Percentiles rank a stretch among this genome's conserved stretches.
phyloP scores from a whole-genome alignment of 2,329 filamentous ascomycete species.

The Fusarium tricinctum region DNA sequence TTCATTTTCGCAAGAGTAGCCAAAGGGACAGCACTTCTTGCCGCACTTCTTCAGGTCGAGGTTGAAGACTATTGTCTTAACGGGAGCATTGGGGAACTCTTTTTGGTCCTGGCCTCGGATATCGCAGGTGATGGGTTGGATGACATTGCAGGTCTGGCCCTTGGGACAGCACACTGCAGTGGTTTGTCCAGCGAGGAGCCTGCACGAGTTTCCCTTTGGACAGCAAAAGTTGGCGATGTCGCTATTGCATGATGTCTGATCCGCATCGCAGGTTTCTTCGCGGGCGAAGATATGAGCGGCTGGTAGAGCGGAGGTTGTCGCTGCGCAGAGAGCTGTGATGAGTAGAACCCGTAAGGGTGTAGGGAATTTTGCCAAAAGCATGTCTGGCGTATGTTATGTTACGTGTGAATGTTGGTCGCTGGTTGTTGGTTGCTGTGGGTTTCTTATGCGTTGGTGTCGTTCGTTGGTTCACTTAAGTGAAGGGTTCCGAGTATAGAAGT shows the following conservation, averaged over 20 bases:
- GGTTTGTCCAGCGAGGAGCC: conserved; percentile 72
- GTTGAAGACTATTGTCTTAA: conserved; percentile 76
- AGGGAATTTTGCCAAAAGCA: conserved; percentile 37
- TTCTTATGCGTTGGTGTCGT: conserved; percentile 11
- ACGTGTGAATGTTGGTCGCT: conserved; percentile 8
- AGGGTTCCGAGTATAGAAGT: conserved; percentile 2
- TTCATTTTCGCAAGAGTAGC: conserved; percentile 72
- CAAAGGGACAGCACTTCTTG: conserved; percentile 76
- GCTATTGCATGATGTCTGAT: conserved; percentile 66
- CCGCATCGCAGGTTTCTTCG: conserved; percentile 65
- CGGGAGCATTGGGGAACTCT: conserved; percentile 67
- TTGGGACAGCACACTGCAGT: conserved; percentile 79
- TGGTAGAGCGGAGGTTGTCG: conserved; percentile 58
- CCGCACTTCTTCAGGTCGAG: conserved; percentile 71
- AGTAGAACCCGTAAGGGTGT: conserved; percentile 55
- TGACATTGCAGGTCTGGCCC: conserved; percentile 69
- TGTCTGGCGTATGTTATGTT: conserved; percentile 22
- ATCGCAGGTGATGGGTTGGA: conserved; percentile 54
- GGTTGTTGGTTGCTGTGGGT: conserved; percentile 4
- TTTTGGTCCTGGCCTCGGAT: conserved; percentile 69
- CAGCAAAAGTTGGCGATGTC: conserved; percentile 79
- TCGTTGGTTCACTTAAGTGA: conserved; percentile 13
- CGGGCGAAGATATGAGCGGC: conserved; percentile 59
- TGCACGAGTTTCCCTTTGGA: conserved; percentile 65
- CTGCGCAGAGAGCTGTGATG: conserved; percentile 56